Evolutionary conservation across 768 basidiomycete genomes (phyloP).

Genomic region (Phanerochaete carnosa): DNA sequence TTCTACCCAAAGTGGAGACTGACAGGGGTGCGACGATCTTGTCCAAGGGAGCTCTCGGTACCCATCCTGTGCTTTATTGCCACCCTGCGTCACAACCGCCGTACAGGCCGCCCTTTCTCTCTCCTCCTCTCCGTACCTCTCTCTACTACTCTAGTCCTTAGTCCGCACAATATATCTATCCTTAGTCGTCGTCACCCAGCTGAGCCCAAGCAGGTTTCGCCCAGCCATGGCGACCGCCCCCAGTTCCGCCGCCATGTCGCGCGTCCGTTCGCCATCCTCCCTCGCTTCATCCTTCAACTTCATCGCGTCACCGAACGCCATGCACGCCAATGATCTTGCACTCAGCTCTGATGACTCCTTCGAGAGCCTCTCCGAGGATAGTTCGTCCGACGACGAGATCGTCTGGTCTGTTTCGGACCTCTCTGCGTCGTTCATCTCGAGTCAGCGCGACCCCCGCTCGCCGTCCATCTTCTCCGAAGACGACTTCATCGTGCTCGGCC

Average conservation of each 20-base stretch:
- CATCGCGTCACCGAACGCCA: neutral
- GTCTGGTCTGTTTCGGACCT: slow-evolving; percentile 42
- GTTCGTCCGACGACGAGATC: slow-evolving; percentile 47
- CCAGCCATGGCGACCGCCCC: slow-evolving; percentile 2
- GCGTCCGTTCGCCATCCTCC: slow-evolving; percentile 9
- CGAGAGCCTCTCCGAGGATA: slow-evolving; percentile 15
- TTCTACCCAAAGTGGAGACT: neutral
- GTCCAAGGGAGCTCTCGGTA: neutral
- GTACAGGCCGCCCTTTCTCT: slow-evolving; percentile 4
- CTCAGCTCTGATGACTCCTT: slow-evolving; percentile 21
- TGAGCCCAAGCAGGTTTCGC: neutral
- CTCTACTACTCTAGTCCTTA: slow-evolving; percentile 7
- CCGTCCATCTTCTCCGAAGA: slow-evolving; percentile 38
- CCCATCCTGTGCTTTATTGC: neutral
- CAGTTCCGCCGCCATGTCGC: slow-evolving; percentile 11
- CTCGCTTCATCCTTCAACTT: slow-evolving; percentile 9
- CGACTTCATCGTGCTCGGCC: slow-evolving; percentile 49
- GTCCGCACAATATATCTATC: slow-evolving; percentile 21
- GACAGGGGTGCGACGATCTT: slow-evolving; percentile 1
- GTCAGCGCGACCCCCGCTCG: slow-evolving; percentile 26
- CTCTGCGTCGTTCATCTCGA: slow-evolving; percentile 28
- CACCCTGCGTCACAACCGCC: slow-evolving; percentile 6
- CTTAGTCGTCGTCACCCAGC: slow-evolving; percentile 23
- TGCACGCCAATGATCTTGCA: neutral
- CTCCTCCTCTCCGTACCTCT: slow-evolving; percentile 12